Evolutionary conservation across 148 eudicot species (phyloP).

Genomic region (Pharnaceum exiguum): DNA sequence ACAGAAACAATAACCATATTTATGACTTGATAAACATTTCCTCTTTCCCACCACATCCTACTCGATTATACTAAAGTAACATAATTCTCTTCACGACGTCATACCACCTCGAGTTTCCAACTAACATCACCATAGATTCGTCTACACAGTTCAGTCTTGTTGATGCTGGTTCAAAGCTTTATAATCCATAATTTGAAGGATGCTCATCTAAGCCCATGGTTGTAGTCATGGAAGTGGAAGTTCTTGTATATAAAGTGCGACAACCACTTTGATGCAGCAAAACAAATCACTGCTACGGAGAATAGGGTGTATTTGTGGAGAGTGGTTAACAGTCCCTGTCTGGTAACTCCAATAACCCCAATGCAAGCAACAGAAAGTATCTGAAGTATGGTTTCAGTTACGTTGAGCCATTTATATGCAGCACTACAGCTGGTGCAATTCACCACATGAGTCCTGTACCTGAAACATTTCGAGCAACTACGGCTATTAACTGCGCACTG

Average conservation of each 20-base stretch:
- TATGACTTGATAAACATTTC: too few relatives aligned
- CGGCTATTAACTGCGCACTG: not conserved
- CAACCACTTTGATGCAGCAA: conserved; percentile 71
- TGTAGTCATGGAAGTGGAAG: conserved; percentile 70
- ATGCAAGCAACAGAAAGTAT: conserved; percentile 37
- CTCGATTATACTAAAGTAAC: too few relatives aligned
- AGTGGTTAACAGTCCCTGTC: conserved; percentile 36
- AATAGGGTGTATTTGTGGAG: conserved; percentile 36
- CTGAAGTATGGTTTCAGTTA: conserved; percentile 43
- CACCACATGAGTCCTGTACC: conserved; percentile 77
- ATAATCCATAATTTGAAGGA: not conserved
- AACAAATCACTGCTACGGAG: conserved; percentile 41
- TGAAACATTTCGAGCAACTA: conserved; percentile 13
- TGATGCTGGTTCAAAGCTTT: not conserved
- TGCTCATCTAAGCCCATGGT: conserved; percentile 43
- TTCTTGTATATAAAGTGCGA: conserved; percentile 68
- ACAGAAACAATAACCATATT: too few relatives aligned
- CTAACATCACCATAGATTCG: too few relatives aligned
- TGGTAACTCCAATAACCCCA: conserved; percentile 49
- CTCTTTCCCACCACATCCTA: too few relatives aligned
- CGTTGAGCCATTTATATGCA: conserved; percentile 55
- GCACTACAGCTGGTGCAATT: conserved; percentile 63
- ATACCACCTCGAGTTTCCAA: too few relatives aligned
- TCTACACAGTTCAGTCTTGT: too few relatives aligned
- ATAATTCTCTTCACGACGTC: too few relatives aligned